Evolutionary conservation across 805 yeast genomes (phyloP), one percentile per base, ranked within the genome.

Genomic region (Yamadazyma tumulicola): DNA sequence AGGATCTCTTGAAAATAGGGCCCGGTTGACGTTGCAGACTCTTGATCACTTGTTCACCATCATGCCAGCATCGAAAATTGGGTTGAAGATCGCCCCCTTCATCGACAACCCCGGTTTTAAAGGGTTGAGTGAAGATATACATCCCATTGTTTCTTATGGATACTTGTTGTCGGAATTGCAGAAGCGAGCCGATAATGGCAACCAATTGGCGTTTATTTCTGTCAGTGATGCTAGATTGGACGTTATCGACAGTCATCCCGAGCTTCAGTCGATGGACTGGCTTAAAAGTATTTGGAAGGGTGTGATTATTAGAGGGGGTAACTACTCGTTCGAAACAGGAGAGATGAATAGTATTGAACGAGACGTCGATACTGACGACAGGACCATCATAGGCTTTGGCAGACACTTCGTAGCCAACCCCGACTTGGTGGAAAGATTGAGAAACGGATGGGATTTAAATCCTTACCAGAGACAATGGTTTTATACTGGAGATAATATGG

Each of bases 341-440:
- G 39, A 35, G 29, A 26, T 23, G 25, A 16, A 18, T 20, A 20
- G 27, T 4, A 19, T 32, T 10, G 16, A 8, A 19, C 10, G 22
- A 10, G 41, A 28, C 14, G 41, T 32, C n/a, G 37, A 31, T 24
- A 29, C 28, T 7, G 49, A 51, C 26, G 45, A 43, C 21, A 57
- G 72, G 46, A 74, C 81, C 3, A 51, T 72, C 33, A 54, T 71
- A 39, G 72, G 61, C 9, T 49, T 54, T 34, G 54, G 67, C n/a
- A 55, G 75, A 45, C 57, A 55, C 38, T 70, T 42, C 43, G 60
- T 61, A n/a, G 55, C 75, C 1, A 72, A 70, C 42, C 76, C 75
- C 4, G 75, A 71, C 45, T 54, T 71, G 14, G 57, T 55, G 4
- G 26, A 53, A 11, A 57, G 69, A 38, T 50, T 71, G 18, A 48